Base-by-base conservation (phyloP, 768 basidiomycete species). In the Cystobasidium ongulense region DNA sequence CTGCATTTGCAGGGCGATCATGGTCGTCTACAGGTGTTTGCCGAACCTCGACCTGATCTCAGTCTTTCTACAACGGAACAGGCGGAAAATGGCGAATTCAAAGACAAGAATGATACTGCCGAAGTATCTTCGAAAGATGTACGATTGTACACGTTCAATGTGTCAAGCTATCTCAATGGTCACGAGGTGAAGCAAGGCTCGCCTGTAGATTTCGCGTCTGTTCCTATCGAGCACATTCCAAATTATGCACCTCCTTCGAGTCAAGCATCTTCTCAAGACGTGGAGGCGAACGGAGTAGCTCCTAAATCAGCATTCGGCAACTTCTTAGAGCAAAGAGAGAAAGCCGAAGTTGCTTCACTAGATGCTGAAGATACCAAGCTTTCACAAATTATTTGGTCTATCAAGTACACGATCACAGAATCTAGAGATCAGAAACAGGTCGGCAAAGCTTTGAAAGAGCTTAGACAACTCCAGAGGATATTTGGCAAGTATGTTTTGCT, bases 121-220 rank as follows among this genome's bases (percentile, higher is more conserved):
- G 43, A 52, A 29, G 41, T 31, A 13, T 13, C 65, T 29, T 35
- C 54, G 3, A 18, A 29, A 31, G 46, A 18, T 31, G 29, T 71
- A n/a, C 38, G 43, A 29, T 35, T 71, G 7, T 71, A 71, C 68
- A 54, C 50, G 25, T 33, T 71, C 54, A n/a, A 31, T 27, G 7
- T 71, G 36, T 31, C 50, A 23, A 57, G 29, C 31, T 71, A n/a
- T 35, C 53, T 71, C 10, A 71, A 71, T 38, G 68, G 68, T 8
- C 29, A 27, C 13, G 27, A 54, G 23, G 27, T 71, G 31, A 7
- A 7, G 25, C 15, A 23, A 36, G 35, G 31, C 36, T 1, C 29
- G 21, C 33, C 53, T 38, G 54, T 71, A 8, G 68, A 71, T 54
- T 71, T 71, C 41, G 52, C 53, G 17, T 57, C 68, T 61, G 18